These are phyloP conservation scores for Lanmaoa pseudosensibilis DNA, from an alignment of 768 basidiomycete species.

Conservation along the genomic window DNA sequence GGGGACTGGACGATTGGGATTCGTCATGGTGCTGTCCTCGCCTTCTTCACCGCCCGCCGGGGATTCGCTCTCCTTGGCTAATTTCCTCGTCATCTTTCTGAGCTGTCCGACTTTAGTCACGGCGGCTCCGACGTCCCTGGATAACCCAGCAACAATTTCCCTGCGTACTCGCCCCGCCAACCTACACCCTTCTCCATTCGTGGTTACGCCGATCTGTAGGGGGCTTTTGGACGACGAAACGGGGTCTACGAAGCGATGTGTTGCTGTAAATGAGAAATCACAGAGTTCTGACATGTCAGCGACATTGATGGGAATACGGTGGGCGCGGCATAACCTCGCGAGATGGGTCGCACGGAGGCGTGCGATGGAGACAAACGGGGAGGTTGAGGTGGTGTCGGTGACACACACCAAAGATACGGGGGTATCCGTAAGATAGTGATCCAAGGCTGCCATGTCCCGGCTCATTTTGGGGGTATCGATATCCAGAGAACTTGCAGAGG, in stretches of 20 bases:
- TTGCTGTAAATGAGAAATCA: slow-evolving; percentile 85
- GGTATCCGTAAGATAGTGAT: slow-evolving; percentile 41
- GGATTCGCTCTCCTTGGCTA: slow-evolving; percentile 3
- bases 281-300: slow-evolving; percentile 84
- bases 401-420: slow-evolving; percentile 65
- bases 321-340: slow-evolving; percentile 50
- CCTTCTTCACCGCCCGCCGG: slow-evolving; percentile 42
- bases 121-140: slow-evolving; percentile 70
- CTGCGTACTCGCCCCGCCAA: slow-evolving; percentile 76
- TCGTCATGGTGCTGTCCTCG: slow-evolving; percentile 55
- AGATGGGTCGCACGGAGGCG: slow-evolving; percentile 58
- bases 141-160: slow-evolving; percentile 76
- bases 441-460: slow-evolving; percentile 47
- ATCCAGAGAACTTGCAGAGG: slow-evolving; percentile 11
- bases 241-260: slow-evolving; percentile 73
- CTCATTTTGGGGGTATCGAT: slow-evolving; percentile 14
- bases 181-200: slow-evolving; percentile 89
- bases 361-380: slow-evolving; percentile 34
- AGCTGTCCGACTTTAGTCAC: slow-evolving; percentile 73
- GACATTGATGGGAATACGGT: slow-evolving; percentile 78
- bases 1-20: slow-evolving; percentile 71
- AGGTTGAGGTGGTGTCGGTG: slow-evolving; percentile 68
- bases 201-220: slow-evolving; percentile 80
- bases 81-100: slow-evolving; percentile 51
- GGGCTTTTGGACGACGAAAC: slow-evolving; percentile 45